These are phyloP conservation scores for Claviceps cyperi DNA, from an alignment of 2,329 filamentous ascomycete species.

Conservation along the genomic window DNA sequence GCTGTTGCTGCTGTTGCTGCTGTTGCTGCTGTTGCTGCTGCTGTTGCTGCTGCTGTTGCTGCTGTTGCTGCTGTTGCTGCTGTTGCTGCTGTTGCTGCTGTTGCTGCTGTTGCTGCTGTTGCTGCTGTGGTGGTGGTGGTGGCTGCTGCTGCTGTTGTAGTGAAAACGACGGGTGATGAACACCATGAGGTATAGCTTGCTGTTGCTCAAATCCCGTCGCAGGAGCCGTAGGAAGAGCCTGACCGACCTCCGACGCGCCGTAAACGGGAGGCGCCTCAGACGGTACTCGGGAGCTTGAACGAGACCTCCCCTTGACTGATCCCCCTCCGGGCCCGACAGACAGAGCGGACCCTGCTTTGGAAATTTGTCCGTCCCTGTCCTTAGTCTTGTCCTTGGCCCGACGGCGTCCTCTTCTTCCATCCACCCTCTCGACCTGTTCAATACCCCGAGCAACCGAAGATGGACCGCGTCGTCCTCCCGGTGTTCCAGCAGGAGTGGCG, in stretches of 20 bases:
- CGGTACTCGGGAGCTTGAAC: conserved; percentile 36
- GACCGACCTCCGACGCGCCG: background rate
- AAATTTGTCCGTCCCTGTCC: conserved; percentile 25
- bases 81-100: background rate
- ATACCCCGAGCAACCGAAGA: conserved; percentile 21
- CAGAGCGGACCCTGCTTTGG: conserved; percentile 28
- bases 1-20: background rate
- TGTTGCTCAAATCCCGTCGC: conserved; percentile 25
- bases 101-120: background rate
- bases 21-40: background rate
- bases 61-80: background rate
- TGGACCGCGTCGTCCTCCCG: conserved; percentile 32
- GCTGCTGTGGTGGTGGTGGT: background rate
- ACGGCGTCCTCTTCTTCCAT: conserved; percentile 23
- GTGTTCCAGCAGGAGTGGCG: conserved; percentile 41
- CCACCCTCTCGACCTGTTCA: conserved; percentile 31
- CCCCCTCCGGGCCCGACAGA: conserved; percentile 27
- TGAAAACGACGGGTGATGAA: conserved; percentile 27
- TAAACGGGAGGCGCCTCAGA: conserved; percentile 16
- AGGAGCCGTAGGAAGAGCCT: background rate
- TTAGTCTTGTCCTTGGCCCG: conserved; percentile 25
- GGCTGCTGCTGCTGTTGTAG: background rate
- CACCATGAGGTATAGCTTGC: conserved; percentile 19
- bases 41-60: background rate
- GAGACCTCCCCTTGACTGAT: conserved; percentile 33